phyloP scores from a whole-genome alignment of 768 basidiomycete species.

The Tulasnella sp. region DNA sequence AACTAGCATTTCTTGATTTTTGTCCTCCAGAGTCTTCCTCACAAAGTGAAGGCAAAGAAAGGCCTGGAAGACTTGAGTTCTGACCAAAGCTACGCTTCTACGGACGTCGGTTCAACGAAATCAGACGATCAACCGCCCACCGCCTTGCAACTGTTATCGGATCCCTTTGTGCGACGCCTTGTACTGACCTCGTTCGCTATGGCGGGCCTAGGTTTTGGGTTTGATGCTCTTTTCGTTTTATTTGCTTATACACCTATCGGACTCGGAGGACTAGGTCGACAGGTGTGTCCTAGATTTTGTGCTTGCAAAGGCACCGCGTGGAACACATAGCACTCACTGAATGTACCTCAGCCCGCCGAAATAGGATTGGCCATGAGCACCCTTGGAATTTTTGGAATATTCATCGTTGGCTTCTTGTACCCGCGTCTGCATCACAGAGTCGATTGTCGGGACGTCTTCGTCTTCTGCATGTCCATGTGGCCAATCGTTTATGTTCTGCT shows the following conservation, averaged over 20 bases:
- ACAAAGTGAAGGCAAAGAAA: neutral
- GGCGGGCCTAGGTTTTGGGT: constrained; percentile 44
- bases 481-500: constrained; percentile 21
- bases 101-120: neutral
- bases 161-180: constrained; percentile 7
- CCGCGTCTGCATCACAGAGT: constrained; percentile 22
- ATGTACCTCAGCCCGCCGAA: constrained; percentile 20
- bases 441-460: constrained; percentile 19
- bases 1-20: neutral
- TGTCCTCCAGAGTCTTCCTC: neutral
- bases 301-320: neutral
- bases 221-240: constrained; percentile 60
- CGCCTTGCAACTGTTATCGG: neutral
- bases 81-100: neutral
- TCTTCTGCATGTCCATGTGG: constrained; percentile 22
- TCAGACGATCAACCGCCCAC: neutral
- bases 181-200: constrained; percentile 32
- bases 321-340: neutral
- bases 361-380: constrained; percentile 24
- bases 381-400: constrained; percentile 19
- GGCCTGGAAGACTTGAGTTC: too few relatives aligned
- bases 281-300: neutral
- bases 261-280: constrained; percentile 1
- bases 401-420: constrained; percentile 22
- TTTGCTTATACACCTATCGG: constrained; percentile 51